Percentiles rank a stretch among this genome's conserved stretches.
Evolutionary conservation across 73 alveolate genomes (phyloP).

Genomic region (Blepharisma stoltei): DNA sequence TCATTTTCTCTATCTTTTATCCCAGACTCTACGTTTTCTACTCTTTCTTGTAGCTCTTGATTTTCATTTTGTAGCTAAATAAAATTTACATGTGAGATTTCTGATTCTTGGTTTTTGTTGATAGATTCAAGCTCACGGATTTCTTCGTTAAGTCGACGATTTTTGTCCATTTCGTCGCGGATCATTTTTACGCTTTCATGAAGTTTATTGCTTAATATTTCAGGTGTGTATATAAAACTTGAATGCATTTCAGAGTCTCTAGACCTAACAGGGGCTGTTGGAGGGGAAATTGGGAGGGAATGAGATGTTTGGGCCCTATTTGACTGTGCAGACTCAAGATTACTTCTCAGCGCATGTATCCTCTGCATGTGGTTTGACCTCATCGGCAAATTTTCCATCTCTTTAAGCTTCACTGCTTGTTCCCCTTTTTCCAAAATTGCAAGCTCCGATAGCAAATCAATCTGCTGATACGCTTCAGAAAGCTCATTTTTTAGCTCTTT

Average conservation of each 20-base stretch:
- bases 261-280: neutral
- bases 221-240: constrained; percentile 24
- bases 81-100: too few species aligned
- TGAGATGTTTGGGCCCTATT: neutral
- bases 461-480: constrained; percentile 84
- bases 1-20: too few species aligned
- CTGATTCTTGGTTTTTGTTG: too few species aligned
- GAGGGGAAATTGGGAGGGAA: neutral
- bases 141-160: constrained; percentile 31
- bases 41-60: too few species aligned
- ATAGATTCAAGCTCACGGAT: too few species aligned
- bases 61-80: too few species aligned
- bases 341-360: neutral
- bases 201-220: constrained; percentile 42
- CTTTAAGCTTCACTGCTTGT: neutral
- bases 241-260: constrained; percentile 14
- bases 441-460: constrained; percentile 53
- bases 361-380: neutral
- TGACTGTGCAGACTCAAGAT: neutral
- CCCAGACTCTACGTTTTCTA: too few species aligned
- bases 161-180: constrained; percentile 37
- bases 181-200: constrained; percentile 46
- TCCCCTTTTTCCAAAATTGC: neutral
- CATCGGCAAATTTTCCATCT: neutral
- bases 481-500: constrained; percentile 82